Conservation (phyloP, 306 rosid genomes). For the Carpinus fangiana region DNA sequence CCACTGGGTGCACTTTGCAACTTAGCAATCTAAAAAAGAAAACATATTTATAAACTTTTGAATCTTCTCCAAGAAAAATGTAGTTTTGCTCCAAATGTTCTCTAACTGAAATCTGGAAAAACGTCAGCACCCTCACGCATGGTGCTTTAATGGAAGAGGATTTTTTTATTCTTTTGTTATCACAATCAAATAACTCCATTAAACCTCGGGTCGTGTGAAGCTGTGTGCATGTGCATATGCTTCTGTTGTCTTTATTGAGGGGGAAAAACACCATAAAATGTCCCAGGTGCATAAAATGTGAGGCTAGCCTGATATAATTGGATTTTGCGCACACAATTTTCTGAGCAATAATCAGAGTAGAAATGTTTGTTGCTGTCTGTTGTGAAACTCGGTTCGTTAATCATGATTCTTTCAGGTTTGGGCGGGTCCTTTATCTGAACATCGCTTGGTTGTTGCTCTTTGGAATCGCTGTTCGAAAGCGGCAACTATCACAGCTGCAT, state of each 20-base stretch:
- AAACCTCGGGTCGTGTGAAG: background rate
- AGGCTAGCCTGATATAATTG: background rate
- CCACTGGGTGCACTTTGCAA: background rate
- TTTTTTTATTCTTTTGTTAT: background rate
- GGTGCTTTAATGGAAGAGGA: background rate
- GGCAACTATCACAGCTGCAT: conserved; percentile 54
- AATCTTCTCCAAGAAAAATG: background rate
- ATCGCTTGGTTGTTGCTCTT: conserved; percentile 64
- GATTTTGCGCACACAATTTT: background rate
- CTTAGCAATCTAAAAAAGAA: background rate
- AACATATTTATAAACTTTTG: background rate
- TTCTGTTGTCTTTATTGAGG: background rate
- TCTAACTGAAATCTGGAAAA: background rate
- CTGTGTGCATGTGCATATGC: background rate
- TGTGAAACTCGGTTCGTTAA: conserved; percentile 13
- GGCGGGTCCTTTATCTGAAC: conserved; percentile 89
- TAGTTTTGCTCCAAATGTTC: background rate
- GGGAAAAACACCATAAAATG: background rate
- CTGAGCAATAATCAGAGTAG: background rate
- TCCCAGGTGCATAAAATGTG: background rate
- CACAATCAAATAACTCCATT: background rate
- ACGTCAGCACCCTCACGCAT: background rate
- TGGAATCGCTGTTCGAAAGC: conserved; percentile 84
- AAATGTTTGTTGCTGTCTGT: background rate
- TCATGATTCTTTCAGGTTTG: conserved; percentile 63